Evolutionary conservation across 306 rosid species (phyloP), one percentile per base, ranked within the genome.

Genomic region (Bauhinia variegata): DNA sequence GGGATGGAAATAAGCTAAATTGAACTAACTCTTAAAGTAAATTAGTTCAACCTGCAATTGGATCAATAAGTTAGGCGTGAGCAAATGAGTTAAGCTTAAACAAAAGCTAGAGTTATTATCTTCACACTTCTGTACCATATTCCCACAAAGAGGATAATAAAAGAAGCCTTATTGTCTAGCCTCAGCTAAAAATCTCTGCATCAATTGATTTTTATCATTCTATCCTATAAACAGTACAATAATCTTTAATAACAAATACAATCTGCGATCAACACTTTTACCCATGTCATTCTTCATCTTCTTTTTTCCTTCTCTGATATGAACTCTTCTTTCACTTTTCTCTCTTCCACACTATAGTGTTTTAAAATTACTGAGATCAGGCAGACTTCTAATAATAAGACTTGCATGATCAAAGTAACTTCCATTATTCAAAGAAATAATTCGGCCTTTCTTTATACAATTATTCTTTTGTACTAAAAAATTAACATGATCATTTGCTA

Each of bases 141-240:
- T n/a, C n/a, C 5, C 16, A 14, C 14, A 63, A 10, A 1, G 10
- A 13, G 6, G 11, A 46, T 23, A 60, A 38, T 52, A 11, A 60
- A 10, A 23, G 11, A n/a, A n/a, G n/a, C 12, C 31, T 10, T 47
- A 37, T 32, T 9, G 42, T 69, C 64, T 68, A 36, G 36, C 23
- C 46, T 63, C 23, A 32, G 67, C 72, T 15, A 50, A 16, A 48
- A 69, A 11, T 8, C 39, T 70, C 56, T 39, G 18, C 43, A 12
- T 28, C 53, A 36, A 62, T 37, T 62, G 54, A n/a, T 54, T 37
- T 19, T 49, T 9, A 12, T 34, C 7, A 68, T 30, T 36, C 52
- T 46, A 54, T 62, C 71, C 60, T 32, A 42, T 11, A 59, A 16
- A 38, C 36, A 30, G 49, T 19, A 2, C 30, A 58, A n/a, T n/a